Evolutionary conservation across 2,329 filamentous ascomycete genomes (phyloP).

Genomic region (Phialocephala subalpina): DNA sequence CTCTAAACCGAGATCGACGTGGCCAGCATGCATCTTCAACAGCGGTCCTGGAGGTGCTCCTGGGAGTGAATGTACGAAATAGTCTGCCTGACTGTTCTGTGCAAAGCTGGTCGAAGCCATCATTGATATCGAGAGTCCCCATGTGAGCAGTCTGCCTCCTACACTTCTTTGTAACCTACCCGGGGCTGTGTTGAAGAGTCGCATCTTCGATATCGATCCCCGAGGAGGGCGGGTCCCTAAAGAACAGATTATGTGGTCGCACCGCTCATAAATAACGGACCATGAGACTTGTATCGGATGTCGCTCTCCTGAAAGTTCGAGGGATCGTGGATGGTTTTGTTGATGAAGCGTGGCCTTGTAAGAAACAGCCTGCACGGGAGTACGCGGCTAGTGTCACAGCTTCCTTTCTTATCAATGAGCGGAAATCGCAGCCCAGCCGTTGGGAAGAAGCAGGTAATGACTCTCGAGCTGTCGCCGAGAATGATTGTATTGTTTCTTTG

Average conservation of each 20-base stretch:
- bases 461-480: not conserved
- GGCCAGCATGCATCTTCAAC: conserved; percentile 98
- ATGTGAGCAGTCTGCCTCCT: conserved; percentile 34
- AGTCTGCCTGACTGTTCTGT: conserved; percentile 78
- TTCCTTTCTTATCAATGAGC: not conserved
- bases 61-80: conserved; percentile 86
- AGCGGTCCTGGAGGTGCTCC: conserved; percentile 81
- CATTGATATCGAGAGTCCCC: conserved; percentile 53
- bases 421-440: not conserved
- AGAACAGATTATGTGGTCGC: not conserved
- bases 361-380: not conserved
- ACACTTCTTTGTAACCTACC: conserved; percentile 23
- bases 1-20: conserved; percentile 87
- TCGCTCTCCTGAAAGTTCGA: not conserved
- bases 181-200: conserved; percentile 34
- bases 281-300: not conserved
- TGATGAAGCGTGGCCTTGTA: not conserved
- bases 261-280: conserved; percentile 4
- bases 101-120: conserved; percentile 50
- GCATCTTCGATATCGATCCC: conserved; percentile 35
- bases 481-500: not conserved
- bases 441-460: not conserved
- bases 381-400: not conserved
- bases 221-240: conserved; percentile 6
- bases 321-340: not conserved